phyloP scores from a whole-genome alignment of 352 stramenopile genomes.

The Pythium apleroticum region DNA sequence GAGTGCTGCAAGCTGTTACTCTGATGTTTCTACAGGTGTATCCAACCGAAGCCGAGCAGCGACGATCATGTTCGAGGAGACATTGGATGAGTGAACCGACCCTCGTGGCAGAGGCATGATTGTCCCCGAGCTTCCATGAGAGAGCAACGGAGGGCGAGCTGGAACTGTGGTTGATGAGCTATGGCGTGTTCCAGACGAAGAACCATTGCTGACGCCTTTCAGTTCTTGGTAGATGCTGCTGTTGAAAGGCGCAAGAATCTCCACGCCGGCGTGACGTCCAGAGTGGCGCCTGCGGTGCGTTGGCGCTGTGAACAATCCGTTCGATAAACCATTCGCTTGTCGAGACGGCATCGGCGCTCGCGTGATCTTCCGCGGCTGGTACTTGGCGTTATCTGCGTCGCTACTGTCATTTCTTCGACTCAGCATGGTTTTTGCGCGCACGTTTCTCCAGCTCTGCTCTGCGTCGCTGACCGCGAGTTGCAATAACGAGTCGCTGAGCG shows the following conservation, averaged over 20 bases:
- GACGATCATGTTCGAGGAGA: conserved; percentile 13
- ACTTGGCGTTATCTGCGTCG: conserved; percentile 32
- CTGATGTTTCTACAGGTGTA: conserved; percentile 15
- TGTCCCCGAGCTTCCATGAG: conserved; percentile 14
- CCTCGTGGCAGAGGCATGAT: neutral
- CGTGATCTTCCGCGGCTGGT: conserved; percentile 30
- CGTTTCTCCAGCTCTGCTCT: conserved; percentile 45
- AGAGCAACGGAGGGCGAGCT: conserved; percentile 1
- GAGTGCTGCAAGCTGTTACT: conserved; percentile 1
- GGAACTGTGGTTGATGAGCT: neutral
- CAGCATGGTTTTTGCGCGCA: conserved; percentile 46
- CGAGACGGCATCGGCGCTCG: conserved; percentile 31
- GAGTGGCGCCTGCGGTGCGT: conserved; percentile 18
- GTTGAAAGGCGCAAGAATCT: conserved; percentile 23
- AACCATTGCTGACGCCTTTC: conserved; percentile 1
- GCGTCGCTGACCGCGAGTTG: conserved; percentile 31
- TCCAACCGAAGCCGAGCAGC: conserved; percentile 21
- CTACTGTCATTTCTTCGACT: conserved; percentile 40
- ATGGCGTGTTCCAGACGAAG: neutral
- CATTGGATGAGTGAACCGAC: neutral
- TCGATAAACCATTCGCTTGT: neutral
- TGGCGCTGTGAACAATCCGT: conserved; percentile 1
- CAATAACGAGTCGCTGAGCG: conserved; percentile 19
- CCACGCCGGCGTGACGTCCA: conserved; percentile 3
- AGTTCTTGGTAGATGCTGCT: conserved; percentile 20